Evolutionary conservation across 2,329 filamentous ascomycete genomes (phyloP).

Genomic region (Calonectria hawksworthii): DNA sequence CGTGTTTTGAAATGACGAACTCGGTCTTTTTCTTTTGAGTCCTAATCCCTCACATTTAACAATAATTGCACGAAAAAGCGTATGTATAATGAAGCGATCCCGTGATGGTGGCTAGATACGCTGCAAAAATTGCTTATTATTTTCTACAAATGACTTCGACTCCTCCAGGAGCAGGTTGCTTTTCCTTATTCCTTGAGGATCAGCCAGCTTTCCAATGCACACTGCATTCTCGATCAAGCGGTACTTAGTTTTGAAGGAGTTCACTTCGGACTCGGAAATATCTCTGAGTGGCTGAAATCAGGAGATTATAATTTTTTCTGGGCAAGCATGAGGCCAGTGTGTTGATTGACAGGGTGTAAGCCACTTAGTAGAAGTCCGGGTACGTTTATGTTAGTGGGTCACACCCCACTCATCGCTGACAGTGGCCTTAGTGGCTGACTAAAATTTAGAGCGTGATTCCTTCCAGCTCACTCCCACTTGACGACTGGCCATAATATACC

Average conservation of each 20-base stretch:
- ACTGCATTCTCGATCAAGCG: not conserved
- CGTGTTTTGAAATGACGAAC: not conserved
- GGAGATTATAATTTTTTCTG: not conserved
- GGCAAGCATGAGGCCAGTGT: not conserved
- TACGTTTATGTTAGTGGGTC: not conserved
- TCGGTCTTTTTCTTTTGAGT: not conserved
- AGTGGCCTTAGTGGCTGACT: not conserved
- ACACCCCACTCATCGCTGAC: not conserved
- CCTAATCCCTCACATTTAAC: not conserved
- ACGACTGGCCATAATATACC: not conserved
- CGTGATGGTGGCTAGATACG: too few species aligned
- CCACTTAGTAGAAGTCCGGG: not conserved
- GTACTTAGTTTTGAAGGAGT: not conserved
- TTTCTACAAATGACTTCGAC: not conserved
- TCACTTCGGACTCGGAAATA: not conserved
- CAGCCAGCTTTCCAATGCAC: not conserved
- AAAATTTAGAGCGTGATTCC: not conserved
- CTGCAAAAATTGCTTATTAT: too few species aligned
- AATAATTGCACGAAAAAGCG: not conserved
- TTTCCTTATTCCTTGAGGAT: not conserved
- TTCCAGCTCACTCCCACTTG: not conserved
- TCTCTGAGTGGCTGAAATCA: not conserved
- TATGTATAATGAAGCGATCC: not conserved
- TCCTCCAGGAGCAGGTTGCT: not conserved
- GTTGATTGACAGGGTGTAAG: not conserved